Evolutionary conservation across 306 rosid genomes (phyloP).

Genomic region (Dryas octopetala): DNA sequence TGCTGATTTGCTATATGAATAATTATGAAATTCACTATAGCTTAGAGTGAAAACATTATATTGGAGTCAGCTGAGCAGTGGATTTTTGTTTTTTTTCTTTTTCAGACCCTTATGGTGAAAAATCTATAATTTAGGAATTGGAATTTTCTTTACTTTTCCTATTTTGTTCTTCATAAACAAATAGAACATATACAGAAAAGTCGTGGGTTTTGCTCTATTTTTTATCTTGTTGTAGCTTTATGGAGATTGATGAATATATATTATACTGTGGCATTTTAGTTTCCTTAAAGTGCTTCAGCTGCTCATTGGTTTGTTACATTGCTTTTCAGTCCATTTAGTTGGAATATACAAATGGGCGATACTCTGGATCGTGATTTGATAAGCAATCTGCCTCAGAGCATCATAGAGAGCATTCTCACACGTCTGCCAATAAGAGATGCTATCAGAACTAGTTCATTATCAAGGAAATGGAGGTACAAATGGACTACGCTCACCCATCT

Average conservation of each 20-base stretch:
- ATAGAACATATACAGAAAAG: neutral
- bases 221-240: slow-evolving; percentile 2
- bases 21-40: neutral
- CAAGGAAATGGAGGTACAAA: slow-evolving; percentile 81
- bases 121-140: neutral
- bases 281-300: neutral
- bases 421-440: slow-evolving; percentile 76
- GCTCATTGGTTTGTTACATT: slow-evolving; percentile 17
- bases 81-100: neutral
- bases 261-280: neutral
- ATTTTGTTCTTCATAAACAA: neutral
- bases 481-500: slow-evolving; percentile 72
- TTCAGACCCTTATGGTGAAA: neutral
- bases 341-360: slow-evolving; percentile 53
- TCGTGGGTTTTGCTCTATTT: slow-evolving; percentile 1
- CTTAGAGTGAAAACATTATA: neutral
- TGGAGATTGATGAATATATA: slow-evolving; percentile 7
- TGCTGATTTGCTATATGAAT: neutral
- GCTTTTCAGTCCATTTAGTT: slow-evolving; percentile 16
- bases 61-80: neutral
- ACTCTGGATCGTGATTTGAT: slow-evolving; percentile 47
- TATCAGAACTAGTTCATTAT: slow-evolving; percentile 71
- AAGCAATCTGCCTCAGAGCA: slow-evolving; percentile 86
- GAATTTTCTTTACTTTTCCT: neutral
- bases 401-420: slow-evolving; percentile 65